Base-by-base conservation (phyloP, 2,329 filamentous ascomycete species). In the Endocalyx cinctus region DNA sequence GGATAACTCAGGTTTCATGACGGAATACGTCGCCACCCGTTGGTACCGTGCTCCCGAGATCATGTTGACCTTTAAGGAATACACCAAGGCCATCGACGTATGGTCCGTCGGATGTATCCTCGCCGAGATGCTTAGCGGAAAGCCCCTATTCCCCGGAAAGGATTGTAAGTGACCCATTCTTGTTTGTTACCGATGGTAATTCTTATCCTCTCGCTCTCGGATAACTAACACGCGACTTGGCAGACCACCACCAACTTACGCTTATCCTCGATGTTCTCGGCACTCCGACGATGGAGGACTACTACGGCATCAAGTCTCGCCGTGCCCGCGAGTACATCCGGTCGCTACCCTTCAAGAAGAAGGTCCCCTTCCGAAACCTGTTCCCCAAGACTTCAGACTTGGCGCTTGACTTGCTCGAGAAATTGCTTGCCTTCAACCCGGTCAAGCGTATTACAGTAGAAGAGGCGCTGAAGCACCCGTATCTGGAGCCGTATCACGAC, bases 1-100 rank as follows among this genome's bases (percentile, higher is more conserved):
- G 58, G 92, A 98, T 64, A 98, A 98, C 67, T 96, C 90, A n/a
- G 92, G 92, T 15, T 98, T 98, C 77, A 98, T 98, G 92, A 98
- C 92, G 12, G 92, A 98, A 94, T 98, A 98, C 60, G 92, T 98
- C 37, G 92, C 92, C 32, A 98, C 92, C 29, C 83, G 92, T 55
- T 98, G 92, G 92, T 98, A 98, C 67, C 88, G 92, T 64, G 92
- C 92, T 5, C 92, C 92, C 4, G 92, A 98, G 62, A 98, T 98
- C 63, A 98, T 98, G 92, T 83, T 98, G 69, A 98, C 92, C 10
- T 98, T 97, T 74, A 97, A 98, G 70, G 92, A 98, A 67, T 98
- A 98, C 69, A 98, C 92, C 52, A 98, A 97, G 67, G 92, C 92
- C 27, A 98, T 98, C 57, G 92, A 98, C 57, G 89, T 98, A 10